These are phyloP conservation scores for Trebouxia sp. DNA, from an alignment of 139 green algal species.

Conservation along the genomic window DNA sequence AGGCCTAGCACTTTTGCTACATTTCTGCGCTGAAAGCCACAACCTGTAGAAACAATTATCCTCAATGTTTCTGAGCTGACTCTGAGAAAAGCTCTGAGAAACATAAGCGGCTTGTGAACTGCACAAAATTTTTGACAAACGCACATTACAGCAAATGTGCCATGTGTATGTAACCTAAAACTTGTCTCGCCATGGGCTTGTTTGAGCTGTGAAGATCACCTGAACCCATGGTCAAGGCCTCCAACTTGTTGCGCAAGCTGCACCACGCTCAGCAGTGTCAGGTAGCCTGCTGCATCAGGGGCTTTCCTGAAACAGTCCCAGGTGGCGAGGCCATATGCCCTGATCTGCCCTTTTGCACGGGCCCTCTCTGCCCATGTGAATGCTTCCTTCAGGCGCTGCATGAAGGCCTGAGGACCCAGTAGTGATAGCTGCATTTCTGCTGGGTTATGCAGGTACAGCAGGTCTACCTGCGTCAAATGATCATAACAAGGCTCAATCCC, in stretches of 20 bases:
- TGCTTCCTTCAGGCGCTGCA: conserved; percentile 37
- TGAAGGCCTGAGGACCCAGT: conserved; percentile 48
- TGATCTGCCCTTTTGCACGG: conserved; percentile 40
- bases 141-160: background rate
- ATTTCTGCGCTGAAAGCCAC: no score
- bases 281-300: background rate
- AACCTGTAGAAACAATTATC: no score
- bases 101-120: no score
- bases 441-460: conserved; percentile 79
- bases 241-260: conserved; percentile 48
- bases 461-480: conserved; percentile 52
- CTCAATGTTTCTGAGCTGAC: no score
- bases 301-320: conserved; percentile 71
- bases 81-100: no score
- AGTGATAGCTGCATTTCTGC: conserved; percentile 57
- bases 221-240: conserved; percentile 60
- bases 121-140: background rate
- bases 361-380: conserved; percentile 40
- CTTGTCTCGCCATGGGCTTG: no score
- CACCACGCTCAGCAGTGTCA: conserved; percentile 50
- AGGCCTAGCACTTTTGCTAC: no score
- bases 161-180: no score
- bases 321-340: conserved; percentile 65
- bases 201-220: conserved; percentile 15
- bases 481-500: background rate